Conservation (phyloP, 495 filamentous ascomycete genomes). For the Talaromyces borbonicus region DNA sequence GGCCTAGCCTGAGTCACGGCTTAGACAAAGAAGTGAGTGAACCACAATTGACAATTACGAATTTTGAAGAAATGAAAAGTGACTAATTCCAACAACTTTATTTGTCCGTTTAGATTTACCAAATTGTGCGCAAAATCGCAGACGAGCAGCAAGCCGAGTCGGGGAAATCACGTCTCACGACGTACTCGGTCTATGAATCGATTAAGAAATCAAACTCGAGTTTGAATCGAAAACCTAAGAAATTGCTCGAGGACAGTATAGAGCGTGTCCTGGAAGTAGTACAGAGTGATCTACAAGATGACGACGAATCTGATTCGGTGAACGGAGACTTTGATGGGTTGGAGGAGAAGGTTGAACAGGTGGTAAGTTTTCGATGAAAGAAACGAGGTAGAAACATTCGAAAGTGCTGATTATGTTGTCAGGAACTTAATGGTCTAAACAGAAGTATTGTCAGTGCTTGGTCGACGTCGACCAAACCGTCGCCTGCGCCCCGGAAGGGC, state of each 20-base stretch:
- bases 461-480: conserved; percentile 38
- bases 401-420: background rate
- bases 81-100: background rate
- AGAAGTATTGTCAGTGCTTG: conserved; percentile 61
- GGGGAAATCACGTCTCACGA: conserved; percentile 40
- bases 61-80: background rate
- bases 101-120: conserved; percentile 47
- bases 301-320: conserved; percentile 43
- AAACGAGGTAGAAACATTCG: background rate
- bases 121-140: conserved; percentile 61
- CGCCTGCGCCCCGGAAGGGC: conserved; percentile 23
- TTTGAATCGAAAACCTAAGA: conserved; percentile 69
- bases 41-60: background rate
- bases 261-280: conserved; percentile 73
- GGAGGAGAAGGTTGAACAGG: conserved; percentile 21
- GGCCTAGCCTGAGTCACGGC: conserved; percentile 41
- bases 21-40: conserved; percentile 44
- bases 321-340: conserved; percentile 60
- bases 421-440: conserved; percentile 65
- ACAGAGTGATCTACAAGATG: conserved; percentile 46
- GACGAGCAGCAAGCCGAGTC: conserved; percentile 49
- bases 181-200: conserved; percentile 57
- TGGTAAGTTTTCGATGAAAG: background rate
- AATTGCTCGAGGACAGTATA: conserved; percentile 71
- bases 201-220: conserved; percentile 81